Evolutionary conservation across 2,329 filamentous ascomycete genomes (phyloP), one percentile per base, ranked within the genome.

Genomic region (Diaporthe batatas): DNA sequence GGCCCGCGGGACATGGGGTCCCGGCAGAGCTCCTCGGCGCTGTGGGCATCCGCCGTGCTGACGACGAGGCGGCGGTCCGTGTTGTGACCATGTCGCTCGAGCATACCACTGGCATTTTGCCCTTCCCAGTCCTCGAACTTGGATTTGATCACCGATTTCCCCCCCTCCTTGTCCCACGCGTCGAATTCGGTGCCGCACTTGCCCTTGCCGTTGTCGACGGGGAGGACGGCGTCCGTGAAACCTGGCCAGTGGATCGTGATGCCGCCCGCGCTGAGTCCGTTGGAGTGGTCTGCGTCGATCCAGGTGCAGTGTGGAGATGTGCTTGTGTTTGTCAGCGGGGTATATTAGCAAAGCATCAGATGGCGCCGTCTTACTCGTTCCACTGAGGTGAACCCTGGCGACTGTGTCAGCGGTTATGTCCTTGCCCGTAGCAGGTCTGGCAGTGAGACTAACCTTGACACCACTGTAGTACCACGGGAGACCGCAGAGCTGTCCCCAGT

Each of bases 401-500:
- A 6, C 2, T n/a, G 51, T 23, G 59, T 65, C 12, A 65, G 59
- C 18, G 3, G 23, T 2, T 2, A 11, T 2, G n/a, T 23, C n/a
- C 10, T n/a, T 14, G 5, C 3, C 2, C n/a, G 12, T 12, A 23
- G 10, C 11, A 51, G n/a, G 47, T 2, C 11, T 51, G 12, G 44
- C 21, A 10, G 14, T n/a, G 10, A 16, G 7, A 18, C 59, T 14
- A 12, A 65, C 59, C 44, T 21, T 65, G 21, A 65, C 21, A 21
- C 59, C 59, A 32, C 59, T 65, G 59, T 65, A 65, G 11, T 65
- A 65, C 44, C 44, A 65, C 16, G 34, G 21, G 2, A 65, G 6
- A 6, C 59, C 59, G 44, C 59, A 65, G 6, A 65, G 36, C 12
- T 11, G 51, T 11, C 59, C 59, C 59, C 59, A 65, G 3, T 65